These are phyloP conservation scores for Oryza brachyantha DNA, from an alignment of 176 grass and related monocot species.

Conservation along the genomic window DNA sequence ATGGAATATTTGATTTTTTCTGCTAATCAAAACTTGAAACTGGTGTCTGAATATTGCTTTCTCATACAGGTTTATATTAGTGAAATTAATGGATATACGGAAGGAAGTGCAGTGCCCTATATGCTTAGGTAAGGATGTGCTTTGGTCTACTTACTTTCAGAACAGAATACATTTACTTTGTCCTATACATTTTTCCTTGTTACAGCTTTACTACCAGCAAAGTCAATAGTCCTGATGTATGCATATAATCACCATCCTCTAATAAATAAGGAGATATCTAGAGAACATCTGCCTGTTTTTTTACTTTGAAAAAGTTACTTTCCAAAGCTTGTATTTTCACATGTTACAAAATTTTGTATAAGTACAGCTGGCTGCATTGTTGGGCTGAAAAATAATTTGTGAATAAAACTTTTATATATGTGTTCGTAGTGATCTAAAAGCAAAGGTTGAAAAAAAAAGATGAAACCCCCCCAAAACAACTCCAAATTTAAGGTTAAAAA, in stretches of 20 bases:
- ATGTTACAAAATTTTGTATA: not conserved
- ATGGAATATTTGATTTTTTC: not conserved
- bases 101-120: slow-evolving; percentile 75
- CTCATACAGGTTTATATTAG: slow-evolving; percentile 48
- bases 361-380: not conserved
- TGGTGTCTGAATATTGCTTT: slow-evolving; percentile 16
- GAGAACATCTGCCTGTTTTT: not conserved
- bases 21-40: not conserved
- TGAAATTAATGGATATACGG: slow-evolving; percentile 58
- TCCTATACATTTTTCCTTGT: slow-evolving; percentile 5
- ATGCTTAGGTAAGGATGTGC: slow-evolving; percentile 56
- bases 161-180: not conserved
- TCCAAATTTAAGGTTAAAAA: no score
- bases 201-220: slow-evolving; percentile 7
- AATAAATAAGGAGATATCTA: not conserved
- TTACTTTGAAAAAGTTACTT: not conserved
- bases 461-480: no score
- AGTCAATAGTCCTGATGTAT: slow-evolving; percentile 8
- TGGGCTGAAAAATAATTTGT: no score
- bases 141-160: slow-evolving; percentile 20
- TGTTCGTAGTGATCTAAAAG: no score
- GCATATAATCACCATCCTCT: not conserved
- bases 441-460: no score
- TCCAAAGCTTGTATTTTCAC: not conserved
- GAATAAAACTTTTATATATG: no score